Evolutionary conservation across 257 asterid genomes (phyloP), one percentile per base, ranked within the genome.

Genomic region (Nyctanthes arbortristis): DNA sequence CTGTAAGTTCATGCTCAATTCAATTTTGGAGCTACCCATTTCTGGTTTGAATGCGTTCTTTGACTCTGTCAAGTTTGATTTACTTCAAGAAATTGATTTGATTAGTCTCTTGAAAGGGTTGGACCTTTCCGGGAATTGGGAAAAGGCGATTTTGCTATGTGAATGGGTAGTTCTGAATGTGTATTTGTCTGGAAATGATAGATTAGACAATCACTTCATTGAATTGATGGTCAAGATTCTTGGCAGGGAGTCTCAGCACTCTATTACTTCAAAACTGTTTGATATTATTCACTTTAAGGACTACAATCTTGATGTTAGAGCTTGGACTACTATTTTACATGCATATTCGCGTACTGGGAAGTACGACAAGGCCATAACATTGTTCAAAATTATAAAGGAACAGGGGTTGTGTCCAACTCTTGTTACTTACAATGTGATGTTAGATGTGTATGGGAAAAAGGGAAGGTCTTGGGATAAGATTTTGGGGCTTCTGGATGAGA

Each of bases 371-470:
- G 96, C 97, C 1, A 85, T 87, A 58, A 87, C 81, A 29, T 79
- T 93, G 71, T 93, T 87, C 55, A 79, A 77, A 18, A 81, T 89
- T 79, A 79, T 93, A 75, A 89, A 86, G 76, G 79, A 73, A n/a
- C 80, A 85, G 66, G 89, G 91, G 1, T 40, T 85, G 34, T 45
- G 63, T 55, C 96, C 91, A 14, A 82, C 91, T 35, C 66, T 93
- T 75, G 97, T 91, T 45, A 89, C 96, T 59, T 93, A 91, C 80
- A 93, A 93, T 73, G 99, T 93, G 78, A 86, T 93, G 96, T 68
- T 93, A 89, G 97, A 87, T 78, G 97, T 89, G 56, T 91, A 91
- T 33, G 96, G 97, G 24, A 93, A 84, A 71, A 89, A 70, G 78
- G 96, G 99, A 29, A 84, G 88, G 22, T 93, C 99, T 33, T 91